Evolutionary conservation across 1,284 basidiomycete genomes (phyloP).

Genomic region (Puccinia horiana): DNA sequence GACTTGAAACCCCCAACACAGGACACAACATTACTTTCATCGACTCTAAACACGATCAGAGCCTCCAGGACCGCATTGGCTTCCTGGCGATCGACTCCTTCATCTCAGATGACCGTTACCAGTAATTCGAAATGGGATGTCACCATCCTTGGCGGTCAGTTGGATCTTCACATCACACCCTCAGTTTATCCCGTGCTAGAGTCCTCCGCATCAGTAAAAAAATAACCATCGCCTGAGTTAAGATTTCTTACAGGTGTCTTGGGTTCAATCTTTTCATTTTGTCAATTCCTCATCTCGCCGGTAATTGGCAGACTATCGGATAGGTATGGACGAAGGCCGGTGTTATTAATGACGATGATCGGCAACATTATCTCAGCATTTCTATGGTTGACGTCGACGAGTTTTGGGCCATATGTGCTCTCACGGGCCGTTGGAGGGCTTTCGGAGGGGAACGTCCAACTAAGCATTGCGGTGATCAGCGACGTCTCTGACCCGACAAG

Average conservation of each 20-base stretch:
- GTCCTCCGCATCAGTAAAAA: background rate
- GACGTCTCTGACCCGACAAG: conserved; percentile 77
- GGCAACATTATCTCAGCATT: conserved; percentile 85
- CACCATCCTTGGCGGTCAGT: conserved; percentile 43
- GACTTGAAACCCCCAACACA: background rate
- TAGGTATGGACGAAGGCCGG: conserved; percentile 76
- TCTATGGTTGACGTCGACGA: conserved; percentile 83
- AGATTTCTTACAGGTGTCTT: conserved; percentile 51
- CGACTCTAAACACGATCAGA: conserved; percentile 16
- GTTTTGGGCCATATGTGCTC: conserved; percentile 76
- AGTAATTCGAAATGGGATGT: conserved; percentile 47
- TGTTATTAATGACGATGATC: conserved; percentile 79
- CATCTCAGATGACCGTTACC: background rate
- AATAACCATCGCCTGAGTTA: background rate
- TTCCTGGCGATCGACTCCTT: conserved; percentile 18
- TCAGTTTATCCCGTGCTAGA: background rate
- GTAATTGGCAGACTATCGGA: conserved; percentile 71
- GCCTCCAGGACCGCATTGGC: conserved; percentile 21
- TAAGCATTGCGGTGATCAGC: conserved; percentile 73
- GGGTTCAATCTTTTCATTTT: conserved; percentile 60
- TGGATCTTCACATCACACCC: background rate
- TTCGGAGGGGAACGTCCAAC: conserved; percentile 67
- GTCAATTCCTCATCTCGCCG: conserved; percentile 84
- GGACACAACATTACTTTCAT: conserved; percentile 35
- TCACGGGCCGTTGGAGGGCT: conserved; percentile 79